Base-by-base conservation (phyloP, 2,329 filamentous ascomycete species). In the Diaporthe humulicola region DNA sequence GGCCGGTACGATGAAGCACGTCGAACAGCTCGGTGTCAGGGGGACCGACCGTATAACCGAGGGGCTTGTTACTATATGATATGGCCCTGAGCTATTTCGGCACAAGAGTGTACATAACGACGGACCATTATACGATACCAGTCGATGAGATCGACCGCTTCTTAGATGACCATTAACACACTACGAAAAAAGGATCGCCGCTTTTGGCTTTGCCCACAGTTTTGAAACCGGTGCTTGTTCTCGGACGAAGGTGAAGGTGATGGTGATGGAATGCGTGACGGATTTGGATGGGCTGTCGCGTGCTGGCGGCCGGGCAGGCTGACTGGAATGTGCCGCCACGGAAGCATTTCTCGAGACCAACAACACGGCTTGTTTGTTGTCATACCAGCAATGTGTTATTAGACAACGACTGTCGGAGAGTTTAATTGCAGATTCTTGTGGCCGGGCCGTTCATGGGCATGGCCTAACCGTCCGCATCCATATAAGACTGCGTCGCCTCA, bases 51-150 rank as follows among this genome's bases (percentile, higher is more conserved):
- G 66, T 70, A 60, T 50, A 50, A 50, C 71, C 64, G 66, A 74
- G 67, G 64, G 30, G 33, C 40, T 61, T 56, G 19, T 40, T 57
- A 42, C 48, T 42, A 45, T 28, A 33, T 19, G 40, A 54, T 48
- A 22, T 69, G 71, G 61, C 66, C 61, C 50, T 45, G 42, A 28
- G 71, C 64, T 74, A 54, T 64, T 73, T 71, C 66, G 61, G 57
- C 61, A 54, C 50, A 70, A 72, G 69, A 67, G 73, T 75, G 71
- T 75, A 75, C 57, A 75, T 74, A 71, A 74, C 71, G 71, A 75
- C 67, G 64, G 61, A 67, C 66, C 74, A 75, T 40, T 74, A 74
- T 57, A 74, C 69, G 73, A 73, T 70, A 75, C 71, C 74, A 75
- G 40, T 58, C 36, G 71, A 67, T 73, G 71, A 70, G 45, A 70